Evolutionary conservation across 1,284 basidiomycete genomes (phyloP), one percentile per base, ranked within the genome.

Genomic region (Megacollybia platyphylla): DNA sequence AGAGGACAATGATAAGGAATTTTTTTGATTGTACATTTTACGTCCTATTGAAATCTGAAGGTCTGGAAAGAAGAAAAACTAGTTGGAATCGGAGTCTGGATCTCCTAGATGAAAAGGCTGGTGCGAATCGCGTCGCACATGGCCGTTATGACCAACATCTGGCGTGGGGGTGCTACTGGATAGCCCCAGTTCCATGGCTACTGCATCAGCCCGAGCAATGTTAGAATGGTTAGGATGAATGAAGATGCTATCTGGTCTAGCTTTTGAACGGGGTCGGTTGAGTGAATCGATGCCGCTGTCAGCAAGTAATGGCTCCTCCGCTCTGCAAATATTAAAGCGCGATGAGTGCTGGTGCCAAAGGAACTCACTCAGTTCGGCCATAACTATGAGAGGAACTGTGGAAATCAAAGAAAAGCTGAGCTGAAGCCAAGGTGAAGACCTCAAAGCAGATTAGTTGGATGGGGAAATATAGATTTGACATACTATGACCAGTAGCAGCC

Each of bases 201-300:
- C 64, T 5, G 70, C 73, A 47, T 81, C 78, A 4, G 79, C 78
- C 28, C 78, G 71, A 5, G 74, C 73, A 45, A 79, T 50, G 52
- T 79, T 79, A 30, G 75, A 78, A 32, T 76, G 54, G 31, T 55
- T 59, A 1, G 79, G 77, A 50, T 80, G 78, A 40, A 80, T 79
- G 51, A 73, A 73, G 42, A 79, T 73, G 37, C 53, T 55, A 7
- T 70, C 67, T 1, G 76, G 76, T 52, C 76, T 78, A 39, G 71
- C 68, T 53, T 62, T 73, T 11, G 68, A 61, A 41, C 69, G 67
- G 9, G 64, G 60, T 30, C 65, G 64, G 26, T 56, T 54, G 41
- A 50, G 34, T 28, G 40, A 30, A 52, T 51, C 31, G 31, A 34
- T 6, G 31, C 31, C 31, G 31, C 15, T 34, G 20, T 24, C 5